A percentile compares a stretch with the other conserved stretches of the same genome.
Conservation (phyloP, 345 rosid species). For the Draba incana region DNA sequence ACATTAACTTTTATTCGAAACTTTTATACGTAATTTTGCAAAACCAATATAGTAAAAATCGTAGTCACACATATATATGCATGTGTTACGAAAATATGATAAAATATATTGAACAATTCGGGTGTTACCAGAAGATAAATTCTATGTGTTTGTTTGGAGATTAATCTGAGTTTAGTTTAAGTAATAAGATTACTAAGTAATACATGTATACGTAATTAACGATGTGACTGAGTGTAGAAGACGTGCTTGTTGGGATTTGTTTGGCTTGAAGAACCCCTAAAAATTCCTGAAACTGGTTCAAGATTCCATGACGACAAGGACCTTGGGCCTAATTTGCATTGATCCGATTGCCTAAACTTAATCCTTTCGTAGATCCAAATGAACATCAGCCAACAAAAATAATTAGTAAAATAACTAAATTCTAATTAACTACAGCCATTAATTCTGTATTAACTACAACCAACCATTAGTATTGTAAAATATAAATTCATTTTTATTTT, state of each 20-base stretch:
- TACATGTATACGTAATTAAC: slow-evolving; percentile 21
- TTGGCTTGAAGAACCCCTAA: slow-evolving; percentile 40
- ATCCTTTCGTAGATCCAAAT: slow-evolving; percentile 42
- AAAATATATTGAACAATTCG: background rate
- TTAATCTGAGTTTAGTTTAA: background rate
- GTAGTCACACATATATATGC: background rate
- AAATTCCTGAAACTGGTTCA: slow-evolving; percentile 42
- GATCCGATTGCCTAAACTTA: slow-evolving; percentile 41
- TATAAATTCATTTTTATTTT: background rate
- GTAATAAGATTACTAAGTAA: background rate
- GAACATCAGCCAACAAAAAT: slow-evolving; percentile 34
- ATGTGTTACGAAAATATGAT: background rate
- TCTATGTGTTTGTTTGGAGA: slow-evolving; percentile 3
- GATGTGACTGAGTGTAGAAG: slow-evolving; percentile 31
- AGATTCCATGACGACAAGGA: slow-evolving; percentile 45
- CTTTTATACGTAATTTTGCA: background rate
- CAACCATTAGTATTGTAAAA: background rate
- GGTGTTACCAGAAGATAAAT: background rate
- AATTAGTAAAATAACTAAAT: background rate
- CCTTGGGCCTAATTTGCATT: slow-evolving; percentile 37
- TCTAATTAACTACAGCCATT: slow-evolving; percentile 20
- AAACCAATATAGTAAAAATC: background rate
- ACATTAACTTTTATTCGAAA: background rate
- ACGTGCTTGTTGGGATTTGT: slow-evolving; percentile 46
- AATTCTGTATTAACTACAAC: background rate